These are phyloP conservation scores for Erysimum cheiranthoides DNA, from an alignment of 345 rosid species.

Conservation along the genomic window DNA sequence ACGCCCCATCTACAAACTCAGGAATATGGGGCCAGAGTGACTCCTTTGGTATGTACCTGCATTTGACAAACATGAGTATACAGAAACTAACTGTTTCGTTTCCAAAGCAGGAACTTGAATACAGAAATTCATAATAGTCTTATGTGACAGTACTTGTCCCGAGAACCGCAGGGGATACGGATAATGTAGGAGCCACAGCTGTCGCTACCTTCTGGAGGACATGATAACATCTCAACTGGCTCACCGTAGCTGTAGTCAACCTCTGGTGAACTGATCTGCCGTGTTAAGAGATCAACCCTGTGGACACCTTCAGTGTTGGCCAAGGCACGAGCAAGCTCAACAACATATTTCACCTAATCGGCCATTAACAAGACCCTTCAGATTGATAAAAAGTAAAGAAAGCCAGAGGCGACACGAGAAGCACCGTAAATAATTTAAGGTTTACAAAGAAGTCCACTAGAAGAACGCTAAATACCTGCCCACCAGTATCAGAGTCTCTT, in stretches of 20 bases:
- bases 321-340: conserved; percentile 94
- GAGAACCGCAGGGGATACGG: conserved; percentile 93
- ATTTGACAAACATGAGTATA: conserved; percentile 21
- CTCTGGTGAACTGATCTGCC: conserved; percentile 84
- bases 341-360: conserved; percentile 89
- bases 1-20: conserved; percentile 95
- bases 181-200: conserved; percentile 87
- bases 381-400: not conserved
- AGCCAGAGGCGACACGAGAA: not conserved
- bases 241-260: conserved; percentile 99
- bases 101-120: not conserved
- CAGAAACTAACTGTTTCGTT: conserved; percentile 8
- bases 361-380: conserved; percentile 26
- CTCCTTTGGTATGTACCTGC: conserved; percentile 61
- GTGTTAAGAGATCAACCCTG: conserved; percentile 94
- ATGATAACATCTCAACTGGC: conserved; percentile 85
- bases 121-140: conserved; percentile 43
- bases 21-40: conserved; percentile 90
- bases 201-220: conserved; percentile 64
- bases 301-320: conserved; percentile 95
- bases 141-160: conserved; percentile 75
- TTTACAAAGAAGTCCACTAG: conserved; percentile 5
- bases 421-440: not conserved
- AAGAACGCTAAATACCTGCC: conserved; percentile 65
- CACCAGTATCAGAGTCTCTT: conserved; percentile 98